Evolutionary conservation across 2,329 filamentous ascomycete genomes (phyloP), one percentile per base, ranked within the genome.

Genomic region (Hymenoscyphus linearis): DNA sequence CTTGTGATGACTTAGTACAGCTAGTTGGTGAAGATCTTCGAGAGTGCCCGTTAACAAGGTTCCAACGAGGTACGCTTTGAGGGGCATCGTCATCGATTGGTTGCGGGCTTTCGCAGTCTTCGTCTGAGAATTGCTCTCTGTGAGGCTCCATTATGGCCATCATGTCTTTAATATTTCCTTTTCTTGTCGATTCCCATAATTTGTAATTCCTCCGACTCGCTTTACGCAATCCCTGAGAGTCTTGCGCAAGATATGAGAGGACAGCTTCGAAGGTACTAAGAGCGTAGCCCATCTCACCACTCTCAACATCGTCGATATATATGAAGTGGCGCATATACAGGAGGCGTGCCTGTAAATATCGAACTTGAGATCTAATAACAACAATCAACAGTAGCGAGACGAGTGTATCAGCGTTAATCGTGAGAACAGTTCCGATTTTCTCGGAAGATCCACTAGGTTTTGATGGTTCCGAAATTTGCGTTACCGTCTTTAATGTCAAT

Each of bases 261-360:
- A 99, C 95, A 6, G 92, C 95, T 74, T 99, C 95, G 63, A 98
- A 91, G 0, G 95, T 99, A 74, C 93, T 98, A 57, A 99, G 76
- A 0, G 93, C 93, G 74, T 99, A 99, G 9, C 95, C 95, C 80
- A 96, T 88, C 76, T 99, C 95, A 55, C 95, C 95, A 64, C 87
- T 96, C 67, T 99, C 95, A 9, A 99, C 92, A 75, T 99, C 95
- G 69, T 98, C 95, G 57, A 96, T 93, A 75, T 96, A 99, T 67
- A 97, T 95, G 72, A 97, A 99, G 70, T 96, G 91, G 52, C 93
- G 89, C 82, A 98, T 96, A 73, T 98, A 99, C n/a, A 89, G 81
- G 54, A 99, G 78, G 22, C 93, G 85, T 2, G 95, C 92, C 69
- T 96, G 91, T 9, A 99, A 79, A 74, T 97, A 88, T 62, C 90